These are phyloP conservation scores for Beauveria sp. DNA, from an alignment of 2,329 filamentous ascomycete genomes.

Conservation along the genomic window DNA sequence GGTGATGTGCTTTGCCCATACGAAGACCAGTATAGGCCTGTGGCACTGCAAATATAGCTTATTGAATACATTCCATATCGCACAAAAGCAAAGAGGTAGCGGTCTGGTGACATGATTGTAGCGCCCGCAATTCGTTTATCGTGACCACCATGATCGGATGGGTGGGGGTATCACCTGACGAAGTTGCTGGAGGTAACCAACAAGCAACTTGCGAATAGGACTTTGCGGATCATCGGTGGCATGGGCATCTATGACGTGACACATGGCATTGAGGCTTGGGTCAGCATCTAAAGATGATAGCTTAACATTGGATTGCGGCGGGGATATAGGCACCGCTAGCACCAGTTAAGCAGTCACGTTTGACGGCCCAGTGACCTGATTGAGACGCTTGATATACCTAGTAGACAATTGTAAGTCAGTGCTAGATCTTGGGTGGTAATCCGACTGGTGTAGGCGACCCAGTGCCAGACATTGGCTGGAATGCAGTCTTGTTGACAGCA, in stretches of 20 bases:
- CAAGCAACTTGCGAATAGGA: too few species aligned
- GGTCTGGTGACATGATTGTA: neutral
- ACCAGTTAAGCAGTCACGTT: too few species aligned
- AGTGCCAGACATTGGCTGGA: neutral
- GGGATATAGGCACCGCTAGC: too few species aligned
- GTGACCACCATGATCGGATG: too few species aligned
- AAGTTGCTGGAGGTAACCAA: too few species aligned
- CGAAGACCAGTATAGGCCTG: neutral
- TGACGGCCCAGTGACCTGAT: too few species aligned
- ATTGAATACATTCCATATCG: constrained; percentile 1
- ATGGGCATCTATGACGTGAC: neutral
- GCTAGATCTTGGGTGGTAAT: too few species aligned
- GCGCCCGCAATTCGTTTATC: neutral
- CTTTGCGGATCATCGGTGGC: too few species aligned
- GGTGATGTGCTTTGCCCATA: neutral
- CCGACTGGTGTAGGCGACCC: neutral
- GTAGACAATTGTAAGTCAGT: neutral
- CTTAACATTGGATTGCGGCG: neutral
- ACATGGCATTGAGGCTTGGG: neutral
- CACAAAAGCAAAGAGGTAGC: neutral
- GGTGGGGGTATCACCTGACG: neutral
- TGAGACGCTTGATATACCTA: too few species aligned
- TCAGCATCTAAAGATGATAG: neutral
- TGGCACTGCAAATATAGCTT: neutral
- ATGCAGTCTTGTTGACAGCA: neutral